phyloP scores from a whole-genome alignment of 495 filamentous ascomycete genomes.

The Pseudevernia furfuracea region DNA sequence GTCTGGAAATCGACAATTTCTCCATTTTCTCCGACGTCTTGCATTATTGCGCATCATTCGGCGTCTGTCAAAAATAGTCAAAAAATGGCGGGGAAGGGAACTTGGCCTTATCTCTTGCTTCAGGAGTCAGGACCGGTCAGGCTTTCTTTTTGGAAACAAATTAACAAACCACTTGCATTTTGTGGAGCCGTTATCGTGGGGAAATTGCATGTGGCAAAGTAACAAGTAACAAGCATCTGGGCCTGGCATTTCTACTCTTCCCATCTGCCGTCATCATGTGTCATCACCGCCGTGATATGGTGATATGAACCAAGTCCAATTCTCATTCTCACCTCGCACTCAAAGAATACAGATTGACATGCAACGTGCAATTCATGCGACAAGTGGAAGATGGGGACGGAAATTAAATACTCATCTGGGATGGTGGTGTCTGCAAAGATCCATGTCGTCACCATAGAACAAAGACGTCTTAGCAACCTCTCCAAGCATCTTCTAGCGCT shows the following conservation, averaged over 20 bases:
- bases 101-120: neutral
- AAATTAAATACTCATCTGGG: too few relatives aligned
- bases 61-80: slow-evolving; percentile 4
- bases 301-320: too few relatives aligned
- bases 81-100: neutral
- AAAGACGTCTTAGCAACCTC: neutral
- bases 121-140: neutral
- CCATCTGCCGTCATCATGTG: neutral
- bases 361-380: too few relatives aligned
- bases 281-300: neutral
- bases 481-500: too few relatives aligned
- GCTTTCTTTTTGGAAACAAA: neutral
- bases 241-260: neutral
- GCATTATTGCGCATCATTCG: neutral
- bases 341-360: neutral
- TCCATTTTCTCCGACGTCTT: neutral
- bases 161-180: neutral
- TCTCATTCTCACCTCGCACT: too few relatives aligned
- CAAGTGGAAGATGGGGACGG: too few relatives aligned
- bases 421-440: neutral
- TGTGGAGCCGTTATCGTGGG: slow-evolving; percentile 21
- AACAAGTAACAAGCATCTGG: neutral
- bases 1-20: neutral
- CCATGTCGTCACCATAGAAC: neutral
- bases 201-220: slow-evolving; percentile 8